phyloP scores from a whole-genome alignment of 495 filamentous ascomycete species.

The Neurospora pannonica region DNA sequence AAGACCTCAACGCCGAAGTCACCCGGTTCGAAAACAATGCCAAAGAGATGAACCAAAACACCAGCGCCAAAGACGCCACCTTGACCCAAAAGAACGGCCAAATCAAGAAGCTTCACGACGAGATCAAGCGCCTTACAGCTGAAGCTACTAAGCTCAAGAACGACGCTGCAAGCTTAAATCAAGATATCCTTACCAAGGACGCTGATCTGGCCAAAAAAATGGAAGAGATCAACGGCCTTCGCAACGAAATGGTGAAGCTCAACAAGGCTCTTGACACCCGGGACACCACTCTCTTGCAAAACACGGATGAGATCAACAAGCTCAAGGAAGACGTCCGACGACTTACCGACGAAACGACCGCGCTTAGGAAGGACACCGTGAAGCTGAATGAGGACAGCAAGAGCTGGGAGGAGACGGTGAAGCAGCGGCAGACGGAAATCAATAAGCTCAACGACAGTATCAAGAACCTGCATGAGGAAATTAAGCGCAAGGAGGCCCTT shows the following conservation, averaged over 20 bases:
- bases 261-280: background rate
- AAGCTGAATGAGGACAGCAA: background rate
- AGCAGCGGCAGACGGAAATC: background rate
- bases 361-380: background rate
- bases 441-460: background rate
- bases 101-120: background rate
- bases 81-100: background rate
- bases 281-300: background rate
- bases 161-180: background rate
- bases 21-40: background rate
- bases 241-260: background rate
- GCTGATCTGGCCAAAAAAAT: background rate
- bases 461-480: background rate
- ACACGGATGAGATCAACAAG: background rate
- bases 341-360: background rate
- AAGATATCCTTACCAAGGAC: background rate
- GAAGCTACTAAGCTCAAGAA: background rate
- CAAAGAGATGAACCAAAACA: background rate
- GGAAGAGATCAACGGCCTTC: background rate
- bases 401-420: background rate
- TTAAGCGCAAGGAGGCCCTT: background rate
- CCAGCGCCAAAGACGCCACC: background rate
- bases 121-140: background rate
- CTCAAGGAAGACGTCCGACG: background rate
- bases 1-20: constrained; percentile 63